Evolutionary conservation across 108 stramenopile species (phyloP), one percentile per base, ranked within the genome.

Genomic region (Nitzschia inconspicua): DNA sequence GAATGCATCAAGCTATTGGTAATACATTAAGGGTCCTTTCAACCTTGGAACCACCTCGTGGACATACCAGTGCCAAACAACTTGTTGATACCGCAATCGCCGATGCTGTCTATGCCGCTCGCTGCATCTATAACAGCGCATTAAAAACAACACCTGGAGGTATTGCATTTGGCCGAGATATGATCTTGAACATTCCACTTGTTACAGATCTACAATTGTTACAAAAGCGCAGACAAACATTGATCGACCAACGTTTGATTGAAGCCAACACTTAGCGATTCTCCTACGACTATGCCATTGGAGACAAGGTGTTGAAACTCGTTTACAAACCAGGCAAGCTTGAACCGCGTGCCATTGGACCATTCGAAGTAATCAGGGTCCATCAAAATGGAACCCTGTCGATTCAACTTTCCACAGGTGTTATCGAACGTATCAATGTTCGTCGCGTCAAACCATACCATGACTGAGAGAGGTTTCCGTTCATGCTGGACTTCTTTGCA

Each of bases 181-280:
- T 79, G 78, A n/a, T 80, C 14, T 10, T 75, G 16, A 47, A 72
- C 31, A 42, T 72, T 23, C 79, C 79, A 2, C 16, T 68, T 16
- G 42, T 68, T 13, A 70, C 78, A 6, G 60, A 75, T 36, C 47
- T 62, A 57, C 8, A 46, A 28, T 14, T 35, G 55, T 25, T 41
- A 25, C 1, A 46, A 59, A 4, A 64, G 25, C 18, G 4, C 6
- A 27, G 55, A 56, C 36, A 39, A 20, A 23, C 24, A 2, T 4
- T 4, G 19, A 37, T 56, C 13, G 36, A 39, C n/a, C n/a, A n/a
- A n/a, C n/a, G n/a, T n/a, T n/a, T n/a, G n/a, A n/a, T n/a, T n/a
- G 31, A 80, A 52, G 6, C 65, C 64, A n/a, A 46, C 14, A 0
- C 77, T 77, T 19, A 28, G 54, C 0, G 78, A 58, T 53, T 44